Conservation (phyloP, 768 basidiomycete genomes). For the Lactifluus pinguis region DNA sequence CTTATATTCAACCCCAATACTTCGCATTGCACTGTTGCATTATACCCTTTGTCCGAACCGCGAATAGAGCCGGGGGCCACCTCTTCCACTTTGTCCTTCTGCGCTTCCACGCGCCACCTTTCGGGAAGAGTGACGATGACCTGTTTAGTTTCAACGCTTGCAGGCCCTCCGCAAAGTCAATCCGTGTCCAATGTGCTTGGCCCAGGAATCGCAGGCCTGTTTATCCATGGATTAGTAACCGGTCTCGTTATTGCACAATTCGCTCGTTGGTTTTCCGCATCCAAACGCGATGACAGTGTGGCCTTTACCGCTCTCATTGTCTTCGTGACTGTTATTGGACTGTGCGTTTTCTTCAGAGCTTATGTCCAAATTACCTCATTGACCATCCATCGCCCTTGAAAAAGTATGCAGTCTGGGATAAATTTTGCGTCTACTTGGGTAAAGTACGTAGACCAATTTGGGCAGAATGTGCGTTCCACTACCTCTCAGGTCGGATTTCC, state of each 20-base stretch:
- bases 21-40: no score
- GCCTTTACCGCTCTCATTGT: not conserved
- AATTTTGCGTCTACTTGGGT: not conserved
- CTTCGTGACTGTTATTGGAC: slow-evolving; percentile 3
- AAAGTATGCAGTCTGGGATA: slow-evolving; percentile 3
- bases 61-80: not conserved
- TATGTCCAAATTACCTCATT: not conserved
- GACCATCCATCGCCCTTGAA: not conserved
- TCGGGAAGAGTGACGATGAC: not conserved
- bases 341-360: not conserved
- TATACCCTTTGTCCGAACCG: not conserved
- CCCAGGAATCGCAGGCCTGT: not conserved
- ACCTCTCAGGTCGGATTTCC: not conserved
- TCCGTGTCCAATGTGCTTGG: not conserved
- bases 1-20: not conserved
- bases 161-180: not conserved
- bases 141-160: not conserved
- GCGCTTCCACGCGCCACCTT: not conserved
- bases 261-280: slow-evolving; percentile 1
- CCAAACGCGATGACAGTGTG: not conserved
- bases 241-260: slow-evolving; percentile 8
- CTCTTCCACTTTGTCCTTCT: not conserved
- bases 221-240: not conserved
- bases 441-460: not conserved
- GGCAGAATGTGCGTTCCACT: not conserved